Evolutionary conservation across 495 filamentous ascomycete genomes (phyloP), one percentile per base, ranked within the genome.

Genomic region (Hypoxylon fuscum): DNA sequence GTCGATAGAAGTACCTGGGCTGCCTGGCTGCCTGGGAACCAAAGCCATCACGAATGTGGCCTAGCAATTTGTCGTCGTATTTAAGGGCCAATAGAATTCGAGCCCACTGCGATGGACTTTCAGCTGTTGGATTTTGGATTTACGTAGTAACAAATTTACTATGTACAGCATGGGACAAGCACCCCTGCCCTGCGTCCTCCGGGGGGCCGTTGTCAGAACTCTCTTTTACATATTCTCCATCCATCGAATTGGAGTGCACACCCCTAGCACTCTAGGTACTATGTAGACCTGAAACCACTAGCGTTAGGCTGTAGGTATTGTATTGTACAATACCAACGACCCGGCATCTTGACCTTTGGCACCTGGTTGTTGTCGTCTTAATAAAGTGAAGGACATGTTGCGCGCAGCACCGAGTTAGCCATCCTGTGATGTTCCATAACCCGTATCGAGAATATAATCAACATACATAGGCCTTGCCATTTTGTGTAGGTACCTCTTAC

Each of bases 221-320:
- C 55, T 65, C 35, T 66, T 64, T 58, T 46, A n/a, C n/a, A n/a
- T n/a, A 51, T 63, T 63, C 53, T 63, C 53, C 60, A 57, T 63
- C 47, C 27, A 35, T 2, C 32, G 15, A 31, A 44, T 41, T 34
- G 31, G 32, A 35, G 25, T 37, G 35, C 53, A 56, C 41, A 10
- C 53, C 42, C 52, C 43, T 47, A n/a, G n/a, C n/a, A n/a, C n/a
- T n/a, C n/a, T n/a, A n/a, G n/a, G n/a, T n/a, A n/a, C n/a, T n/a
- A n/a, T n/a, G n/a, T n/a, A 22, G 42, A 31, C 37, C 11, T 51
- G 29, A 34, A 35, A 8, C 45, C n/a, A 15, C 37, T 11, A 34
- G 18, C n/a, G 20, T 15, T 17, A 3, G 2, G 34, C 11, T 32
- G 31, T 12, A 10, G 12, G 11, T 5, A 6, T 14, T 11, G 34